Conservation (phyloP, 768 basidiomycete species). For the Pisolithus marmoratus region DNA sequence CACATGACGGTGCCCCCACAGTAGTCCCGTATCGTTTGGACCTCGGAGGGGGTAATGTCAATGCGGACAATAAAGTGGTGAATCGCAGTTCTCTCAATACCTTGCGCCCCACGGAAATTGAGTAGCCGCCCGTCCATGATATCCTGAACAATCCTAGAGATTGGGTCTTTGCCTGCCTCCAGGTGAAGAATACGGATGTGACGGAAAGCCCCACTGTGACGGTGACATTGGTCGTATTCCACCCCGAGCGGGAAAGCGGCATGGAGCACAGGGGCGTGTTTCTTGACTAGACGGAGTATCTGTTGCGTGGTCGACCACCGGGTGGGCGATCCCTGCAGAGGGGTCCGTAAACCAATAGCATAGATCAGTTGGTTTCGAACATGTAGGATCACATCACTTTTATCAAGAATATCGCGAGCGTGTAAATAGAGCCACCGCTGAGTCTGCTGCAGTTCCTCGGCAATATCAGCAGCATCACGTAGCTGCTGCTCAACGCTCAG, state of each 20-base stretch:
- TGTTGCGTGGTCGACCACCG: conserved; percentile 39
- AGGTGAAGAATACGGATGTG: conserved; percentile 2
- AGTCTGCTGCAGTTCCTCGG: conserved; percentile 20
- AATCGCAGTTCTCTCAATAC: conserved; percentile 11
- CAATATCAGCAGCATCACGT: neutral
- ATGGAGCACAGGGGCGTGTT: neutral
- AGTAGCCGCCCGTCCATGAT: conserved; percentile 15
- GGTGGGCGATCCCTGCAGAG: conserved; percentile 34
- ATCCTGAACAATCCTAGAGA: conserved; percentile 1
- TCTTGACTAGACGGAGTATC: conserved; percentile 24
- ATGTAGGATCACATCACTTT: conserved; percentile 31
- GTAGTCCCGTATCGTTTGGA: conserved; percentile 8
- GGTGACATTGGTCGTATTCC: neutral
- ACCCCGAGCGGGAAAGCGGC: conserved; percentile 1
- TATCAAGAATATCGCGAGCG: conserved; percentile 26
- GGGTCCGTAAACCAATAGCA: conserved; percentile 31
- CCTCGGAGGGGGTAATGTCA: neutral
- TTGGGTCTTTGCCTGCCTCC: neutral
- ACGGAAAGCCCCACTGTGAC: conserved; percentile 1
- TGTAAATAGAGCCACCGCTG: conserved; percentile 19
- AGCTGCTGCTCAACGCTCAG: conserved; percentile 37
- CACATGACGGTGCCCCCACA: conserved; percentile 20
- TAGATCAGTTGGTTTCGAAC: conserved; percentile 44
- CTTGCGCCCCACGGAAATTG: conserved; percentile 15
- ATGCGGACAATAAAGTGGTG: conserved; percentile 19